These are phyloP conservation scores for Carallia brachiata DNA, from an alignment of 345 rosid species.

Conservation along the genomic window DNA sequence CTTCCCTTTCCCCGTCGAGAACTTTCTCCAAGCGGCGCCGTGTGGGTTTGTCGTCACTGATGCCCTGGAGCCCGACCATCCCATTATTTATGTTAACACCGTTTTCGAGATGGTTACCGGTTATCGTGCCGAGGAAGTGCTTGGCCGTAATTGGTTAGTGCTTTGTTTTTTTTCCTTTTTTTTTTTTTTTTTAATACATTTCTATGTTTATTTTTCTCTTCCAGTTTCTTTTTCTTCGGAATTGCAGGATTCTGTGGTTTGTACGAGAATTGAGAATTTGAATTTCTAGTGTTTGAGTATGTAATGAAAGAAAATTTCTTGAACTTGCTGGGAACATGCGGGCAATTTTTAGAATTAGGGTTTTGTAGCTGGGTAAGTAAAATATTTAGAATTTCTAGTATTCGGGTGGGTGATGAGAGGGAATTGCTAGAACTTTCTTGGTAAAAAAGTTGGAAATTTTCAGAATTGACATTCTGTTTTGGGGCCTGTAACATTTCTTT, in stretches of 20 bases:
- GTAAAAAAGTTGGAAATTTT: too few species aligned
- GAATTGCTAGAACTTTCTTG: too few species aligned
- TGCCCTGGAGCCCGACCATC: slow-evolving; percentile 85
- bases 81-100: slow-evolving; percentile 77
- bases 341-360: too few species aligned
- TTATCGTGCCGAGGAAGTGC: slow-evolving; percentile 85
- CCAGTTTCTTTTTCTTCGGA: not conserved
- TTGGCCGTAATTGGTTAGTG: slow-evolving; percentile 85
- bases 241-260: slow-evolving; percentile 8
- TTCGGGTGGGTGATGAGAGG: too few species aligned
- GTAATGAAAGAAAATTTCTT: too few species aligned
- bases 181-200: not conserved
- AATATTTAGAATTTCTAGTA: too few species aligned
- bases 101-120: slow-evolving; percentile 88
- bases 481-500: too few species aligned
- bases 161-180: not conserved
- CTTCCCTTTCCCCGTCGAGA: slow-evolving; percentile 72
- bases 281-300: not conserved
- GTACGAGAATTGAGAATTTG: not conserved
- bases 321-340: too few species aligned
- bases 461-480: too few species aligned
- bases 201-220: not conserved
- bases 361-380: too few species aligned
- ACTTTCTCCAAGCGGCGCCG: slow-evolving; percentile 68
- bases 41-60: slow-evolving; percentile 85